Conservation (phyloP, 1,139 yeast species). For the Taphrina confusa region DNA sequence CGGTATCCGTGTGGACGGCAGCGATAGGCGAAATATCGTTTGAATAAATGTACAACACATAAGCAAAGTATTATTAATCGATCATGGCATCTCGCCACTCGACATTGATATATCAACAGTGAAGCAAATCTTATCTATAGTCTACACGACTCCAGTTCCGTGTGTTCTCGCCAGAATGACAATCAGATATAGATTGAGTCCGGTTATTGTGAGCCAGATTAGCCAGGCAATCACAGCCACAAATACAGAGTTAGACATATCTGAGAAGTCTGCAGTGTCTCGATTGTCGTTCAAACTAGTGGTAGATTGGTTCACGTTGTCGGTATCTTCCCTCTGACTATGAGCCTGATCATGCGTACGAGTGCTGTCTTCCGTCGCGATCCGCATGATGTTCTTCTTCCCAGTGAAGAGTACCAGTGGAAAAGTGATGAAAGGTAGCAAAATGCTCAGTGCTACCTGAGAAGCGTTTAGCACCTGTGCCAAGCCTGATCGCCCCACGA, state of each 20-base stretch:
- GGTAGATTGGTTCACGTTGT: background rate
- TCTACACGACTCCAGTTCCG: too few relatives aligned
- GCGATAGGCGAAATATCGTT: too few relatives aligned
- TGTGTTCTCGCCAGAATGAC: slow-evolving; percentile 43
- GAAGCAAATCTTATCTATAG: too few relatives aligned
- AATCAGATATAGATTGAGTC: slow-evolving; percentile 71
- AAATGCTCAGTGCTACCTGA: slow-evolving; percentile 81
- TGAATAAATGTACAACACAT: too few relatives aligned
- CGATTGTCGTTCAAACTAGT: too few relatives aligned
- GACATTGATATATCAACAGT: too few relatives aligned
- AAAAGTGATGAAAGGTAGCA: slow-evolving; percentile 86
- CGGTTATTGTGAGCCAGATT: slow-evolving; percentile 73
- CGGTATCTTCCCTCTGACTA: background rate
- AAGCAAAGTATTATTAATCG: too few relatives aligned
- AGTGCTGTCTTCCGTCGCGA: slow-evolving; percentile 45
- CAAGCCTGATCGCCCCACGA: slow-evolving; percentile 83
- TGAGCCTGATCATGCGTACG: background rate
- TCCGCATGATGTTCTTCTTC: slow-evolving; percentile 73
- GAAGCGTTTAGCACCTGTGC: slow-evolving; percentile 77
- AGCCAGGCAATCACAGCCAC: slow-evolving; percentile 58
- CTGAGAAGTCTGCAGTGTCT: slow-evolving; percentile 44
- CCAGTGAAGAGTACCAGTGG: slow-evolving; percentile 86
- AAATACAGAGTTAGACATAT: slow-evolving; percentile 67
- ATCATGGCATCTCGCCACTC: too few relatives aligned
- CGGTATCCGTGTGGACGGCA: too few relatives aligned